phyloP scores from a whole-genome alignment of 2,329 filamentous ascomycete genomes.

The Penicillium rolfsii region DNA sequence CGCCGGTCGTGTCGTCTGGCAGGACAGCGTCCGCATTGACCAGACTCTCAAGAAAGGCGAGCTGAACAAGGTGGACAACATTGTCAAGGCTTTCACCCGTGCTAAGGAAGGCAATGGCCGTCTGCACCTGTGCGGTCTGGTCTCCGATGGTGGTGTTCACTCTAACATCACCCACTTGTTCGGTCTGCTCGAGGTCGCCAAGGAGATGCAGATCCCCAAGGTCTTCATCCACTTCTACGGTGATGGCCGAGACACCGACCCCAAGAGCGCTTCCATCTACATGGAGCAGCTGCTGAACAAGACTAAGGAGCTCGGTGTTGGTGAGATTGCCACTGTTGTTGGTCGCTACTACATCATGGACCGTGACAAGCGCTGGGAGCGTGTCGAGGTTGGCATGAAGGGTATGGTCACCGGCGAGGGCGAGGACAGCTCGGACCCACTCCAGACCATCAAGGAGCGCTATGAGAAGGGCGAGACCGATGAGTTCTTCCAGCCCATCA shows the following conservation, averaged over 20 bases:
- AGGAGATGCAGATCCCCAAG: constrained; percentile 81
- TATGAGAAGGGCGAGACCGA: constrained; percentile 90
- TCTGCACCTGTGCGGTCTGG: constrained; percentile 86
- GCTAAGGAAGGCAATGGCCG: constrained; percentile 89
- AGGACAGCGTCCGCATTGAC: constrained; percentile 96
- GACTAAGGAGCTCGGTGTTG: constrained; percentile 79
- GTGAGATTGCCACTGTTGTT: constrained; percentile 88
- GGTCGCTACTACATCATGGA: constrained; percentile 99
- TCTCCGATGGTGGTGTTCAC: constrained; percentile 96
- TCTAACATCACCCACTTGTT: constrained; percentile 93
- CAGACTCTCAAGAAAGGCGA: constrained; percentile 85
- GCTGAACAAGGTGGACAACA: constrained; percentile 73
- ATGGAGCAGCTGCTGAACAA: constrained; percentile 83
- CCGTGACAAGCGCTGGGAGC: constrained; percentile 98
- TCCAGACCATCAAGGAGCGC: constrained; percentile 82
- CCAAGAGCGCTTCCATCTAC: constrained; percentile 87
- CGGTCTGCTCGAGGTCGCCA: constrained; percentile 83
- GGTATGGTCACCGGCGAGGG: constrained; percentile 85
- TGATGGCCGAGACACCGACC: constrained; percentile 96
- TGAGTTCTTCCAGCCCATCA: constrained; percentile 98
- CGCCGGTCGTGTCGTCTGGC: constrained; percentile 96
- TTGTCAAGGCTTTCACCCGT: constrained; percentile 74
- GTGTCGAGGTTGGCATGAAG: constrained; percentile 86
- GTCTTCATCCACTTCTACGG: constrained; percentile 99
- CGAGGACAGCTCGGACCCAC: constrained; percentile 79